Base-by-base conservation (phyloP, 768 basidiomycete species). In the Tricholoma saponaceum region DNA sequence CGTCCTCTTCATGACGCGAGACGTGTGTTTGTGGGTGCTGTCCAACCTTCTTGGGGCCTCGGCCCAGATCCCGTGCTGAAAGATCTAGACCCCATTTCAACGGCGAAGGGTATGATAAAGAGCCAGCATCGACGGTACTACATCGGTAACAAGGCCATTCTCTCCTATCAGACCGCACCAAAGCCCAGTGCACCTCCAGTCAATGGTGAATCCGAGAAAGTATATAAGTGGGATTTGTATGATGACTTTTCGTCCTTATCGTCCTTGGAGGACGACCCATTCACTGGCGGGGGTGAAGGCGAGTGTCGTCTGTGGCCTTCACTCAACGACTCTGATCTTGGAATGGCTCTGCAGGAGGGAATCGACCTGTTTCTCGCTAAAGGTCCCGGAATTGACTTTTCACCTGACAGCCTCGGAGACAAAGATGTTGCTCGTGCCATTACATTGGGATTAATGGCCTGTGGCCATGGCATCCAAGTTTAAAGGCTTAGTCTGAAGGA, bases 11-110 rank as follows among this genome's bases (percentile, higher is more conserved):
- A 26, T 33, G 57, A 25, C 30, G 57, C 50, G 35, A 61, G 56
- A 23, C 66, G 68, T 25, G 51, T 72, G 2, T 74, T 69, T 35
- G 58, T 74, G 6, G 74, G 74, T 33, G 61, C 62, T 0, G 53
- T 68, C 12, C 73, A 74, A 44, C 62, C 65, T 10, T 65, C 60
- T 7, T 75, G 74, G 74, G 66, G 60, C 18, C 35, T 66, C n/a
- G 62, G 65, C 4, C 60, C 60, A 1, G 22, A 10, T 14, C 54
- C 26, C 20, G 20, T 50, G 3, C 23, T 63, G 30, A 59, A 51
- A 43, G 62, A 66, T 7, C 16, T 60, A 22, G 43, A 61, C 7
- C 62, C 63, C 13, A 30, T 63, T 1, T 47, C 56, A 32, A 2
- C 8, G 22, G 58, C 54, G 58, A 28, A 57, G 23, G 54, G 60